Evolutionary conservation across 2,329 filamentous ascomycete genomes (phyloP), one percentile per base, ranked within the genome.

Genomic region (Exophiala bonariae): DNA sequence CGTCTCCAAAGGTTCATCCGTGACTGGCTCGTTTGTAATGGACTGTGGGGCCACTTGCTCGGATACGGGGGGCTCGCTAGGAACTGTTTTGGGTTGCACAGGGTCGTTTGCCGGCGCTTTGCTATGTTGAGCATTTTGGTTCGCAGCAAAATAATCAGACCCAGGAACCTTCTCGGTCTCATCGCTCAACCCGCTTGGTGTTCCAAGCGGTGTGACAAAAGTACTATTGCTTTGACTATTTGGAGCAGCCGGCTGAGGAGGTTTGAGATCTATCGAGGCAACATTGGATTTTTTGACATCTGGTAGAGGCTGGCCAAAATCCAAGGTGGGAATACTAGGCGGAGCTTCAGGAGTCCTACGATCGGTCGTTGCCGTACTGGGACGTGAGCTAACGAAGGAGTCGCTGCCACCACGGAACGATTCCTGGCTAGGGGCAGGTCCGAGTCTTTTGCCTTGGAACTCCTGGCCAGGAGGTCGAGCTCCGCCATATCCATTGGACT

Each of bases 201-300:
- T 67, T 26, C 60, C 61, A 5, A 67, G 49, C 13, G 68, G 65
- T 20, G 65, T 63, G 14, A 68, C 65, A 26, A 66, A 59, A 37
- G 58, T 62, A 18, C 63, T 62, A 20, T 50, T 59, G 31, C 41
- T 50, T 35, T 66, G 64, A 47, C 63, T 62, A 14, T 62, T 50
- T 7, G 61, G 50, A 22, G 63, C 62, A 35, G 58, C 35, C 35
- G 46, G 61, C 22, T 62, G 61, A 1, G 57, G 63, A 43, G 64
- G 41, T 45, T 60, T 64, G 22, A 57, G 56, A 35, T 49, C 55
- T 34, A 61, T 52, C 32, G 59, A 61, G 40, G 55, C 40, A 23
- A 49, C 34, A 28, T 26, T 18, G 19, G 56, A 20, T 14, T 38
- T 49, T 35, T 49, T 52, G 17, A 49, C 35, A 10, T 57, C 52